Percentiles rank a stretch among this genome's conserved stretches.
Evolutionary conservation across 768 basidiomycete species (phyloP).

Genomic region (Boletus vermiculosoides): DNA sequence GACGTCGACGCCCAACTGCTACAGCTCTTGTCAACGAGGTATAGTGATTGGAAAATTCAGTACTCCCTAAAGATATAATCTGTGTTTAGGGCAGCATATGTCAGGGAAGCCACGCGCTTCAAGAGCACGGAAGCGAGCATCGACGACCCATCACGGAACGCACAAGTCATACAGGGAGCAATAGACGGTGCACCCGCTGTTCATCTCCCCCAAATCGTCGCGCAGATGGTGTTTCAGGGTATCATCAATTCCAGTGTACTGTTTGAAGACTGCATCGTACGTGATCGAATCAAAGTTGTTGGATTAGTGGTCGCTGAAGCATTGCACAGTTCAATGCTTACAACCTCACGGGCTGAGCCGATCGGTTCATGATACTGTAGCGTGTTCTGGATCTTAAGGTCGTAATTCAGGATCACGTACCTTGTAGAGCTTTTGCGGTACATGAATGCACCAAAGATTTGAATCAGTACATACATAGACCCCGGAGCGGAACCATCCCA

Average conservation of each 20-base stretch:
- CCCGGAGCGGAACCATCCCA: too few relatives aligned
- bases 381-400: not conserved
- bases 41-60: not conserved
- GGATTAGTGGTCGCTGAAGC: not conserved
- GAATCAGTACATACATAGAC: too few relatives aligned
- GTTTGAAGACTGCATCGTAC: conserved; percentile 13
- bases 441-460: not conserved
- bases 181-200: conserved; percentile 17
- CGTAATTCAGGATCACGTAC: not conserved
- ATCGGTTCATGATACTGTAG: not conserved
- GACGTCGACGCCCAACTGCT: conserved; percentile 19
- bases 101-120: conserved; percentile 29
- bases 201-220: conserved; percentile 24
- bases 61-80: not conserved
- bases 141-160: conserved; percentile 12
- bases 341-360: not conserved
- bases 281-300: not conserved
- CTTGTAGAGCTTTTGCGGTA: not conserved
- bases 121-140: conserved; percentile 14
- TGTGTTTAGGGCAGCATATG: conserved; percentile 16
- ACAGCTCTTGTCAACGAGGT: conserved; percentile 21
- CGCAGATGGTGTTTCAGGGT: conserved; percentile 18
- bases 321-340: conserved; percentile 14
- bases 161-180: conserved; percentile 22
- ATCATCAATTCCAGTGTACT: conserved; percentile 21